Evolutionary conservation across 1,284 basidiomycete species (phyloP).

Genomic region (Ustilago hordei): DNA sequence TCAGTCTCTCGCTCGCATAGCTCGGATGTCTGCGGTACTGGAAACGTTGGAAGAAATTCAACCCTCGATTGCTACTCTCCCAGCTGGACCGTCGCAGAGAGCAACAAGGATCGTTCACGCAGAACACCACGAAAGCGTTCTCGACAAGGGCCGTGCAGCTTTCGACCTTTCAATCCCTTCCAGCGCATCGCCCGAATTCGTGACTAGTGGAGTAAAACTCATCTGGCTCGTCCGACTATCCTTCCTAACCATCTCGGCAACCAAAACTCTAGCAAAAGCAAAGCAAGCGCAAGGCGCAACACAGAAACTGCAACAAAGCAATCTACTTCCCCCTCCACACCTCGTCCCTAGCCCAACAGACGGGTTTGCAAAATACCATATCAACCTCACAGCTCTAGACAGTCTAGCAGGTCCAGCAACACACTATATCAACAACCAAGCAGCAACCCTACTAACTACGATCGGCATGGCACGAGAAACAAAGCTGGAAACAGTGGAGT

Average conservation of each 20-base stretch:
- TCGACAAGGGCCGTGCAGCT: constrained; percentile 59
- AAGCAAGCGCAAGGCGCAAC: neutral
- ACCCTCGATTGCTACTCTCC: constrained; percentile 55
- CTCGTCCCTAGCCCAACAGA: constrained; percentile 48
- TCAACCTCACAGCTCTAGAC: constrained; percentile 45
- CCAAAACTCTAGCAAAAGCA: neutral
- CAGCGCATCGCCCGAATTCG: constrained; percentile 64
- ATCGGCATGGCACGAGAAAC: constrained; percentile 36
- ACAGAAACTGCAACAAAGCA: neutral
- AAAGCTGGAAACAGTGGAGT: constrained; percentile 67
- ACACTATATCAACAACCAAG: neutral
- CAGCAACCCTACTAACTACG: constrained; percentile 7
- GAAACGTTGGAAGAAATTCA: constrained; percentile 67
- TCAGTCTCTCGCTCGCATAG: constrained; percentile 53
- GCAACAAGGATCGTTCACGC: constrained; percentile 59
- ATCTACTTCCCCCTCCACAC: constrained; percentile 52
- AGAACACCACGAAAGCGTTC: constrained; percentile 59
- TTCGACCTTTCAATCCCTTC: constrained; percentile 59
- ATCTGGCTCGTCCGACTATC: constrained; percentile 61
- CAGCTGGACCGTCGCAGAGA: constrained; percentile 44
- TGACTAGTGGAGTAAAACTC: constrained; percentile 62
- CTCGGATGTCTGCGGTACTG: constrained; percentile 58
- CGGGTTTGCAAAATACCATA: constrained; percentile 61
- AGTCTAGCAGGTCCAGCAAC: constrained; percentile 32
- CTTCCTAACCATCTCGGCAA: constrained; percentile 55